These are phyloP conservation scores for Xylariaceae sp. DNA, from an alignment of 2,329 filamentous ascomycete species.

Conservation along the genomic window DNA sequence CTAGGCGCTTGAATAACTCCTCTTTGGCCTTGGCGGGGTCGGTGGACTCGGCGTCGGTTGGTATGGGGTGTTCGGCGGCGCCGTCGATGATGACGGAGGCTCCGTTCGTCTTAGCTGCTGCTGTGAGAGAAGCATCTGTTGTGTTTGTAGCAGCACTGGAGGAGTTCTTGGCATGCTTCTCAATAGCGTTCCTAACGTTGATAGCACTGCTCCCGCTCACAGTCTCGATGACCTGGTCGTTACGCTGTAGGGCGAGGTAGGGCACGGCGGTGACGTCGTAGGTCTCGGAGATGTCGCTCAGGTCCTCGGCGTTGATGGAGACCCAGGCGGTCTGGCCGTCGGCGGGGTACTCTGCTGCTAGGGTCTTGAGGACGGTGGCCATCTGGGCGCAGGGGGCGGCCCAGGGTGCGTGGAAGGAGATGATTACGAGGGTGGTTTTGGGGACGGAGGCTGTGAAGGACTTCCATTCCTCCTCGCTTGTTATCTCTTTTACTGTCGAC, in stretches of 20 bases:
- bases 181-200: constrained; percentile 80
- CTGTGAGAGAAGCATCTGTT: constrained; percentile 33
- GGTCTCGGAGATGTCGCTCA: constrained; percentile 83
- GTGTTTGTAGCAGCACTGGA: constrained; percentile 34
- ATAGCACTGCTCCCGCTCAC: constrained; percentile 86
- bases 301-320: constrained; percentile 88
- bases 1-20: constrained; percentile 76
- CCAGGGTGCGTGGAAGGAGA: constrained; percentile 97
- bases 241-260: constrained; percentile 78
- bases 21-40: constrained; percentile 67
- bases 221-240: constrained; percentile 72
- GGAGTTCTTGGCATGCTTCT: constrained; percentile 64
- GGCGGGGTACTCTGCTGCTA: constrained; percentile 80
- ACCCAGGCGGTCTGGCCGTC: constrained; percentile 72
- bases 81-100: constrained; percentile 29
- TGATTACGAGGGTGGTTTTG: constrained; percentile 68
- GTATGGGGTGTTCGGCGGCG: too few species aligned
- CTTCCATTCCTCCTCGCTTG: constrained; percentile 69
- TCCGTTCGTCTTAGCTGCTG: constrained; percentile 36
- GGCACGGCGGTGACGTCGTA: constrained; percentile 96
- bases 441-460: constrained; percentile 63
- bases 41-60: too few species aligned
- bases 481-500: constrained; percentile 75
- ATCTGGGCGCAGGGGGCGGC: constrained; percentile 94
- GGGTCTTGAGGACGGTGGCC: constrained; percentile 77